Percentiles rank a stretch among this genome's conserved stretches.
Evolutionary conservation across 139 green algal genomes (phyloP).

Genomic region (Bryopsis sp.): DNA sequence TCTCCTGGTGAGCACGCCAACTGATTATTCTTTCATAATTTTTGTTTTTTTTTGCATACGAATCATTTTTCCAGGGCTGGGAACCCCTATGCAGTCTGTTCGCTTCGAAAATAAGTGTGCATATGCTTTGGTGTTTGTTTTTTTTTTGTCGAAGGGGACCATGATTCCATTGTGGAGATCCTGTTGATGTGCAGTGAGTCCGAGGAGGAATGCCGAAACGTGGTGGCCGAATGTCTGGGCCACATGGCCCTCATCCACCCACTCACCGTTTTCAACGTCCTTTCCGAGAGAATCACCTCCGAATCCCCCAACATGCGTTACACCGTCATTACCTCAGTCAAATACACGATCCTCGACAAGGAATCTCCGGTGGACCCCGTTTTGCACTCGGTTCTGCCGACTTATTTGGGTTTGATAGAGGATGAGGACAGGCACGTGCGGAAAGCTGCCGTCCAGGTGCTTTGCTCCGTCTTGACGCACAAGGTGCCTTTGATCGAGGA

Average conservation of each 20-base stretch:
- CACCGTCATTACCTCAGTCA: slow-evolving; percentile 22
- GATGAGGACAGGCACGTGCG: slow-evolving; percentile 55
- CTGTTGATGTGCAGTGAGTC: slow-evolving; percentile 45
- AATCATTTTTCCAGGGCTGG: too few relatives aligned
- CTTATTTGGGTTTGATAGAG: slow-evolving; percentile 31
- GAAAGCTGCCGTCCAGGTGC: slow-evolving; percentile 61
- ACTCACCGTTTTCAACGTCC: slow-evolving; percentile 32
- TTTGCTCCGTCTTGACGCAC: slow-evolving; percentile 35
- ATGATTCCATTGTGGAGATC: slow-evolving; percentile 32
- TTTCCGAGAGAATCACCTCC: slow-evolving; percentile 21
- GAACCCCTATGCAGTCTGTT: too few relatives aligned
- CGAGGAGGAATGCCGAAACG: slow-evolving; percentile 81
- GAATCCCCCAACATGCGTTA: slow-evolving; percentile 3
- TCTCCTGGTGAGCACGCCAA: too few relatives aligned
- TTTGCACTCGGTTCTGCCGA: slow-evolving; percentile 20
- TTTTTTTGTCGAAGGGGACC: not conserved
- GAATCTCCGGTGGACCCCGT: slow-evolving; percentile 13
- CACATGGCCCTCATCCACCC: slow-evolving; percentile 64
- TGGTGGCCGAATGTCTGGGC: slow-evolving; percentile 91
- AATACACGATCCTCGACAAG: slow-evolving; percentile 13
- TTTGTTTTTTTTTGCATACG: too few relatives aligned
- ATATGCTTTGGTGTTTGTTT: too few relatives aligned
- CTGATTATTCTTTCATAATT: too few relatives aligned
- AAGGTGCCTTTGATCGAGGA: slow-evolving; percentile 40
- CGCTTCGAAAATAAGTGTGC: too few relatives aligned